Evolutionary conservation across 164 flowering plant species (phyloP), one percentile per base, ranked within the genome.

Genomic region (Umbilicus rupestris): DNA sequence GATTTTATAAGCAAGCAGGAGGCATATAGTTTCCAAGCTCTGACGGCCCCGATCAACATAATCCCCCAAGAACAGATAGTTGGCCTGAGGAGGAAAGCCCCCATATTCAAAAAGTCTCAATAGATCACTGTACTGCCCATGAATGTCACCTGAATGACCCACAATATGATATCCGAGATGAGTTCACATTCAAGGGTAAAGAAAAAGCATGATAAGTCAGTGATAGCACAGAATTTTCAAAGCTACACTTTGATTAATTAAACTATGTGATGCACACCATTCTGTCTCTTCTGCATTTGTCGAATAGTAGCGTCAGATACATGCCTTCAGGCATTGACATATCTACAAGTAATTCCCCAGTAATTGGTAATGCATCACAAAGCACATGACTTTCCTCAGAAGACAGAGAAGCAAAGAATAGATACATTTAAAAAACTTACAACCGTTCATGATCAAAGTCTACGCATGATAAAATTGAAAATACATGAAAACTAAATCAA

Each of bases 21-120:
- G 82, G 62, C 87, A 84, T 46, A 84, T 84, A 55, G 87, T 84
- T 66, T 84, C 87, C 73, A 84, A 75, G 64, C 85, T 83, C 71
- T 83, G 84, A 74, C 74, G 79, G 44, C 87, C 87, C 46, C 87
- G 87, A 69, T 84, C 87, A 12, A 84, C 87, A 76, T 84, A 84
- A 72, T 84, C 87, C 29, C 87, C 87, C 39, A 84, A 37, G 62
- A 84, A 84, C 44, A 84, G 68, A 66, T 84, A 84, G 71, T 84
- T 84, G 26, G 87, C 73, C 37, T 72, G 74, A 5, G 87, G 87
- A 52, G 87, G 87, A 63, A 82, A 82, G 24, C 87, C 87, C 0
- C 87, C 87, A 68, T 84, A 82, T 39, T 84, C 87, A 60, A 84
- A 84, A 22, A 84, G 84, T 78, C 87, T 49, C 9, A 49, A 49